phyloP scores from a whole-genome alignment of 2,329 filamentous ascomycete species.

The Stachybotrys elegans region DNA sequence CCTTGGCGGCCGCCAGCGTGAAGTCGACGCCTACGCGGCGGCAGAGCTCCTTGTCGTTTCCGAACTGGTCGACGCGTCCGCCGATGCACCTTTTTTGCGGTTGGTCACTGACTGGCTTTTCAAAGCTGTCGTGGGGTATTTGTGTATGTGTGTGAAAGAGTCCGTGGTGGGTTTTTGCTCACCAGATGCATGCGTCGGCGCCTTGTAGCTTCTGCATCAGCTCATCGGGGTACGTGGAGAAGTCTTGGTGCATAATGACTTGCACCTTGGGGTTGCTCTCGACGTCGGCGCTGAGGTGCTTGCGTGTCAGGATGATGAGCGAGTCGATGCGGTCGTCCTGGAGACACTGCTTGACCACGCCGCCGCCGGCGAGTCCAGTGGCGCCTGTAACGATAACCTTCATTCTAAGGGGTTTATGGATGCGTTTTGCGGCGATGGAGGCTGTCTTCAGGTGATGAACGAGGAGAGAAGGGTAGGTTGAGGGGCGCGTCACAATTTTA shows the following conservation, averaged over 20 bases:
- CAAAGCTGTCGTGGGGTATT: too few relatives aligned
- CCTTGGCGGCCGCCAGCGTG: constrained; percentile 53
- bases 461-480: too few relatives aligned
- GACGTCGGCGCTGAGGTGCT: constrained; percentile 36
- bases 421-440: too few relatives aligned
- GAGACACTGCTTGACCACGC: constrained; percentile 48
- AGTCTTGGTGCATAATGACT: constrained; percentile 47
- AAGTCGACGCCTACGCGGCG: constrained; percentile 55
- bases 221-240: constrained; percentile 41
- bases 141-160: neutral
- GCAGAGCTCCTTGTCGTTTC: constrained; percentile 35
- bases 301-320: constrained; percentile 45
- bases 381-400: constrained; percentile 55
- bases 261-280: constrained; percentile 42
- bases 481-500: too few relatives aligned
- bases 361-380: constrained; percentile 53
- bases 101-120: too few relatives aligned
- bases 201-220: constrained; percentile 34
- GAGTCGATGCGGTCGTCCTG: constrained; percentile 43
- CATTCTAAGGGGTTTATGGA: too few relatives aligned
- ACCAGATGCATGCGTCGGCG: constrained; percentile 62
- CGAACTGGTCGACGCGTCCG: constrained; percentile 40
- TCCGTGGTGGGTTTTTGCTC: constrained; percentile 23
- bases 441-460: too few relatives aligned
- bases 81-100: constrained; percentile 31